phyloP scores from a whole-genome alignment of 768 basidiomycete genomes.

The Rhizopogon sp. region DNA sequence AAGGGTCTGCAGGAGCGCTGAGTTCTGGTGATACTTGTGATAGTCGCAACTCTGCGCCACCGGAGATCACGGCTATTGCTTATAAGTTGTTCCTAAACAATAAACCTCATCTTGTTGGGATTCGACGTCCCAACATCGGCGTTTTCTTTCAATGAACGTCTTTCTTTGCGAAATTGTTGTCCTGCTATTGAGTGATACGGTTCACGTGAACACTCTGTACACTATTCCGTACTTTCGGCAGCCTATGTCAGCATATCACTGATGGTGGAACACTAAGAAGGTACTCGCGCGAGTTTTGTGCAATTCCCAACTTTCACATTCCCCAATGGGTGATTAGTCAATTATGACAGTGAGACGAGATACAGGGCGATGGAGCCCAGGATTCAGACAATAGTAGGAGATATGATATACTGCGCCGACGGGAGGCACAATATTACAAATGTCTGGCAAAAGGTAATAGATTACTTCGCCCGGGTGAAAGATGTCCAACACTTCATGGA shows the following conservation, averaged over 20 bases:
- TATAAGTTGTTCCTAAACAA: neutral
- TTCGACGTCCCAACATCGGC: no score
- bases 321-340: no score
- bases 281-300: neutral
- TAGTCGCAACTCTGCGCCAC: neutral
- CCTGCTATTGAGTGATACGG: neutral
- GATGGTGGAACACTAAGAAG: neutral
- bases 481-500: conserved; percentile 12
- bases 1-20: neutral
- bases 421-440: neutral
- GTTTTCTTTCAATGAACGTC: neutral
- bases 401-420: neutral
- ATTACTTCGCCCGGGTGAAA: conserved; percentile 24
- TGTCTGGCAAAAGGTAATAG: conserved; percentile 10
- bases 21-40: neutral
- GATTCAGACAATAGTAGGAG: neutral
- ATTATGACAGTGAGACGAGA: neutral
- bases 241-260: neutral
- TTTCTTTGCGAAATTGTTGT: neutral
- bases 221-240: neutral
- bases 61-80: neutral
- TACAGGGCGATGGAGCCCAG: neutral
- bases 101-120: neutral
- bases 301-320: neutral
- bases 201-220: neutral